These are phyloP conservation scores for Aspergillus neotritici DNA, from an alignment of 2,329 filamentous ascomycete genomes.

Conservation along the genomic window DNA sequence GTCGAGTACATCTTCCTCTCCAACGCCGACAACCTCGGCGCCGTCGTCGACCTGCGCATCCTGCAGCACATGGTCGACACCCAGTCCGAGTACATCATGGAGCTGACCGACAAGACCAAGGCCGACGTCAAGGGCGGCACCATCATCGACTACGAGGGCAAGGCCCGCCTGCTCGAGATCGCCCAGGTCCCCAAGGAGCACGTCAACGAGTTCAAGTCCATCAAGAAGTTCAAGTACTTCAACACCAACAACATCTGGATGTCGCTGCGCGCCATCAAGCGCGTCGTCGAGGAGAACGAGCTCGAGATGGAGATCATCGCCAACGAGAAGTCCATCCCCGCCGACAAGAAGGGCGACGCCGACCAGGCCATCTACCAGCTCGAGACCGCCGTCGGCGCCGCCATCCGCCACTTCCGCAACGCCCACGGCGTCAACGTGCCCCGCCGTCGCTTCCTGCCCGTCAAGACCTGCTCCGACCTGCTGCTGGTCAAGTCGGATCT, in stretches of 20 bases:
- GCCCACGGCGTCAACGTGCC: slow-evolving; percentile 99
- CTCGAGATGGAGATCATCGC: slow-evolving; percentile 99
- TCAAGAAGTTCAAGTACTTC: slow-evolving; percentile 99
- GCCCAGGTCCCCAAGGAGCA: slow-evolving; percentile 99
- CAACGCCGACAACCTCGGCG: slow-evolving; percentile 97
- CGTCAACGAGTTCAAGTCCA: slow-evolving; percentile 99
- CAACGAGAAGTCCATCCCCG: slow-evolving; percentile 97
- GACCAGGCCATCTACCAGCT: slow-evolving; percentile 97
- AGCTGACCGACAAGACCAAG: slow-evolving; percentile 99
- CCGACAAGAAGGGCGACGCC: slow-evolving; percentile 99
- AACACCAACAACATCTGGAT: slow-evolving; percentile 99
- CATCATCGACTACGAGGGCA: slow-evolving; percentile 98
- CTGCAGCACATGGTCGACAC: slow-evolving; percentile 99
- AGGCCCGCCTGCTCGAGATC: slow-evolving; percentile 93
- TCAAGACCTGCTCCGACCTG: slow-evolving; percentile 99
- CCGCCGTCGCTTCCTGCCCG: slow-evolving; percentile 93
- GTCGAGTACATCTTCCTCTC: slow-evolving; percentile 98
- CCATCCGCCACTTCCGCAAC: slow-evolving; percentile 97
- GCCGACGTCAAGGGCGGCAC: slow-evolving; percentile 99
- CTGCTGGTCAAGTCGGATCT: slow-evolving; percentile 99
- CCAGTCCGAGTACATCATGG: slow-evolving; percentile 98
- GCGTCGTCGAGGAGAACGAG: slow-evolving; percentile 96
- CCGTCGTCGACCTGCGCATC: slow-evolving; percentile 95
- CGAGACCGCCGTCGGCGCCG: slow-evolving; percentile 95
- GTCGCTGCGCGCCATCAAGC: slow-evolving; percentile 95